Base-by-base conservation (phyloP, 176 grass and related monocot genomes). In the Thalia dealbata region DNA sequence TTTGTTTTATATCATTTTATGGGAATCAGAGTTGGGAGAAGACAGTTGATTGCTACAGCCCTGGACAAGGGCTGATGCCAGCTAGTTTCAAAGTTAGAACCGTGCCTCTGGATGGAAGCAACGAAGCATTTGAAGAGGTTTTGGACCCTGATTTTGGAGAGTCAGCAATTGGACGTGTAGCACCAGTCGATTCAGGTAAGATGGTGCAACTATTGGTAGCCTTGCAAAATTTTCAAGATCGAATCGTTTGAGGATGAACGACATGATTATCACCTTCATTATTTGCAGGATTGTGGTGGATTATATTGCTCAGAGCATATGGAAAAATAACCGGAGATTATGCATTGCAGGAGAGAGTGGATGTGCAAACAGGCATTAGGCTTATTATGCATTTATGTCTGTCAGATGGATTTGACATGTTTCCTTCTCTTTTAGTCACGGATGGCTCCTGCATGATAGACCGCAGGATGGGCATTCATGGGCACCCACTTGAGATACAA, bases 361-460 rank as follows among this genome's bases (percentile, higher is more conserved):
- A 99, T 81, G 90, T 99, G 50, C 90, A 99, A 79, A 99, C 85
- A 73, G 87, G 90, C 68, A 99, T 93, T 79, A 93, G 79, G 67
- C 52, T 99, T 61, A 88, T 99, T 52, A 77, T 93, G 70, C 91
- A 93, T 86, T 81, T 99, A 67, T 99, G 95, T 75, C 79, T 99
- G 79, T 80, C 90, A 78, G 90, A 93, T 91, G 95, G 90, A 74
- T 99, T 99, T 83, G 95, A 91, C 74, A 99, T 99, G 90, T 99
- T 93, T 61, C 95, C 90, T 7, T 89, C 93, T 68, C 76, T 97
- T 48, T 65, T 99, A 73, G 90, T 99, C 80, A 93, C 90, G 29
- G 95, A 93, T 84, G 95, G 95, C 77, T 99, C 90, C 51, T 99
- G 95, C 71, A 99, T 99, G 95, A 93, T 99, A 76, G 95, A 99